Base-by-base conservation (phyloP, 2,329 filamentous ascomycete genomes). In the Aspergillus sp. region DNA sequence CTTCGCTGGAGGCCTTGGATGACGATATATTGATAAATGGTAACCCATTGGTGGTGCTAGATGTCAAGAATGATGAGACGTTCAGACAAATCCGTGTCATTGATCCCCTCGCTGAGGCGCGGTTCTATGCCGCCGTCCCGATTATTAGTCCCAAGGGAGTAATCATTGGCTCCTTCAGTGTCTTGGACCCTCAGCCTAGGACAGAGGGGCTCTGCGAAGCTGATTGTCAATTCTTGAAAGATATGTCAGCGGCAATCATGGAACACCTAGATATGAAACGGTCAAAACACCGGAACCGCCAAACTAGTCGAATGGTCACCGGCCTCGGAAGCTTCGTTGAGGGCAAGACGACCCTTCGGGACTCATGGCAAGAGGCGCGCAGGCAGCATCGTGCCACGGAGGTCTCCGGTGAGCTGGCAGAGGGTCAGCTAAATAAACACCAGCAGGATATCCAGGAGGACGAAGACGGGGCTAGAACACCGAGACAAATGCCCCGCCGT, bases 141-240 rank as follows among this genome's bases (percentile, higher is more conserved):
- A 79, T 85, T 41, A 67, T 73, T 28, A 79, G 76, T 7, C 73
- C 71, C 0, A 71, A 71, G 34, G 73, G 77, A 26, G 71, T 74
- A 47, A 68, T 68, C 29, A 81, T 85, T 44, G 81, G 81, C n/a
- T 72, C 72, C 2, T 80, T 78, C 48, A 72, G 73, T 41, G 74
- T 83, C 1, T 68, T 79, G 2, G 80, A 82, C 52, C 72, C 77
- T 43, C 66, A 69, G 29, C 70, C 74, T 19, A 19, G 19, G 19
- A 19, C 19, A 19, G 19, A 19, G 19, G 0, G 72, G 77, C 6
- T 33, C 44, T 1, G 46, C 9, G 0, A 30, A 29, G 5, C 47
- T 52, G 3, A 51, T 54, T 9, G 26, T 41, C 65, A 69, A 8
- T 81, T 81, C 49, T 67, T 84, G 64, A 70, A 74, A 47, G 78